phyloP scores from a whole-genome alignment of 2,329 filamentous ascomycete species.

The Aspergillus pseudoglaucus region DNA sequence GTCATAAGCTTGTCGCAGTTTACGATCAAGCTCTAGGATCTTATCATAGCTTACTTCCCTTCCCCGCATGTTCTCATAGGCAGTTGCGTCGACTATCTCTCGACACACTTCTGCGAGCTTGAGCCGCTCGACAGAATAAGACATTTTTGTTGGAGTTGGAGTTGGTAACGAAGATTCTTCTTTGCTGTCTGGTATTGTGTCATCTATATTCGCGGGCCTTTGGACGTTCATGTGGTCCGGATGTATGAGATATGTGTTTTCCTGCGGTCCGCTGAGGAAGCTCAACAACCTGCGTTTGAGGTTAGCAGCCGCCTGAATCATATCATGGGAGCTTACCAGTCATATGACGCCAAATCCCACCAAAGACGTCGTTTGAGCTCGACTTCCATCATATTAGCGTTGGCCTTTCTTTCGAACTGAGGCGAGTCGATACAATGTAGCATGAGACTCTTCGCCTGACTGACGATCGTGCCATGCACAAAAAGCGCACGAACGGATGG shows the following conservation, averaged over 20 bases:
- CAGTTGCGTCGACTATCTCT: slow-evolving; percentile 32
- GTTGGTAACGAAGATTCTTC: slow-evolving; percentile 20
- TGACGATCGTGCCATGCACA: slow-evolving; percentile 16
- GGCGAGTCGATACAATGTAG: slow-evolving; percentile 32
- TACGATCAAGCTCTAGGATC: slow-evolving; percentile 33
- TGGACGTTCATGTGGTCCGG: slow-evolving; percentile 38
- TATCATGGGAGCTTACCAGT: slow-evolving; percentile 29
- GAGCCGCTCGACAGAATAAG: slow-evolving; percentile 40
- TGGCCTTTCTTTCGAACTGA: slow-evolving; percentile 8
- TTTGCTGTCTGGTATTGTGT: slow-evolving; percentile 27
- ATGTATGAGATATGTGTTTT: slow-evolving; percentile 39
- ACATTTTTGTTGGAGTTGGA: slow-evolving; percentile 38
- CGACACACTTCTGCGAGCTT: slow-evolving; percentile 36
- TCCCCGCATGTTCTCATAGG: slow-evolving; percentile 18
- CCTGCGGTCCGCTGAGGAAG: slow-evolving; percentile 38
- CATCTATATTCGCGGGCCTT: slow-evolving; percentile 38
- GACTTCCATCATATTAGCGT: slow-evolving; percentile 19
- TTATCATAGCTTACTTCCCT: slow-evolving; percentile 28
- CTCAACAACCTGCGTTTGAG: slow-evolving; percentile 27
- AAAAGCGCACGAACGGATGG: slow-evolving; percentile 21
- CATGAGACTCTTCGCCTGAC: slow-evolving; percentile 28
- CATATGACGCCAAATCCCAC: slow-evolving; percentile 40
- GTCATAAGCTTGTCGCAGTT: slow-evolving; percentile 25
- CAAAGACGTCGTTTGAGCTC: slow-evolving; percentile 38
- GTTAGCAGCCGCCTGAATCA: background rate